Percentiles rank a stretch among this genome's conserved stretches.
These are phyloP conservation scores for Astrocystis sublimbata DNA, from an alignment of 495 filamentous ascomycete species.

Conservation along the genomic window DNA sequence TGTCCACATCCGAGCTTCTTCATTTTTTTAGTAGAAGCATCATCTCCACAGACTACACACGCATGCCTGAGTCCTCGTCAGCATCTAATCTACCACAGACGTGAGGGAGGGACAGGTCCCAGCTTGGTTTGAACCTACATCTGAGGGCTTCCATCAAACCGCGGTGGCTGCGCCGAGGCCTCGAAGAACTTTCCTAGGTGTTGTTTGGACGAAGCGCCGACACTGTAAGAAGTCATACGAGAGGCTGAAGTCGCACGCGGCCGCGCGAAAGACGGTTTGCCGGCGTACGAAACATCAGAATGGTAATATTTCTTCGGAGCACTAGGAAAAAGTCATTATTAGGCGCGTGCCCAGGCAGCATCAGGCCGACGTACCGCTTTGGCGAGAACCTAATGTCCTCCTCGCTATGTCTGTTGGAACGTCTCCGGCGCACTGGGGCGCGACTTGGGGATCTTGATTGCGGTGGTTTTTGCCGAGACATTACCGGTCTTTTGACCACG, in stretches of 20 bases:
- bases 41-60: constrained; percentile 68
- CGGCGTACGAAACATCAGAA: constrained; percentile 33
- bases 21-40: constrained; percentile 57
- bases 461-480: constrained; percentile 22
- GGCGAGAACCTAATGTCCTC: constrained; percentile 35
- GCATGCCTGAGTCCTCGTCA: constrained; percentile 52
- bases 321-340: neutral
- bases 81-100: constrained; percentile 11
- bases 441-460: constrained; percentile 28
- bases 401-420: constrained; percentile 33
- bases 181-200: constrained; percentile 38
- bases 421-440: constrained; percentile 20
- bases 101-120: neutral
- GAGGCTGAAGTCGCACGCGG: constrained; percentile 39
- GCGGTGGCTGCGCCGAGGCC: constrained; percentile 28
- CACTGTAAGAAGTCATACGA: constrained; percentile 41
- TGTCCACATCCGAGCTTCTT: constrained; percentile 74
- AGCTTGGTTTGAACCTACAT: constrained; percentile 31
- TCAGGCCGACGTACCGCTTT: constrained; percentile 36
- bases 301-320: constrained; percentile 40
- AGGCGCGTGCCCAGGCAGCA: neutral
- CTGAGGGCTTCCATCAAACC: constrained; percentile 33
- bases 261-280: constrained; percentile 32
- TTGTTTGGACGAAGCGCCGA: constrained; percentile 40
- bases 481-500: constrained; percentile 24